phyloP scores from a whole-genome alignment of 192 early-diverging fungal species.

The Coemansia sp. region DNA sequence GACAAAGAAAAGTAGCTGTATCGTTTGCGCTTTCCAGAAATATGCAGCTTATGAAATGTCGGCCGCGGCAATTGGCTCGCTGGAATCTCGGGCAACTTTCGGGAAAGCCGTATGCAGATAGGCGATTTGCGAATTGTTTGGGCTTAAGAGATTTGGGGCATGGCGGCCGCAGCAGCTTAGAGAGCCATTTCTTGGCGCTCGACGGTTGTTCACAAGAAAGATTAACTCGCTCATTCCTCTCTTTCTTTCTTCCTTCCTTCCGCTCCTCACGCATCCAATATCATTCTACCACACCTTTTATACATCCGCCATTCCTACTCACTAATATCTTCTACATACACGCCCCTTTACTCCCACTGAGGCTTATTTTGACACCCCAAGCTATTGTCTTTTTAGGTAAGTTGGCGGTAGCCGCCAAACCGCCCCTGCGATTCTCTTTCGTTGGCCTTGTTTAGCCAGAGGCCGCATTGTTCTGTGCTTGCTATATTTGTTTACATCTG shows the following conservation, averaged over 20 bases:
- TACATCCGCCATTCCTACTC: neutral
- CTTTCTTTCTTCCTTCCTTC: neutral
- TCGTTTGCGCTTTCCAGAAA: no score
- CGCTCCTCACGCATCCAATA: neutral
- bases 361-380: neutral
- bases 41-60: no score
- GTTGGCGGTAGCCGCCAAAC: neutral
- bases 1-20: no score
- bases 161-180: neutral
- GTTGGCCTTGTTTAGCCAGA: neutral
- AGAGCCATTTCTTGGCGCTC: neutral
- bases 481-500: neutral
- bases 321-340: no score
- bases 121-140: constrained; percentile 1
- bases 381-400: constrained; percentile 1
- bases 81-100: neutral
- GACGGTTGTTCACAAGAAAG: neutral
- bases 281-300: neutral
- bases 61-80: no score
- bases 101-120: neutral
- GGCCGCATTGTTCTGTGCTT: no score
- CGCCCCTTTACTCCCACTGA: neutral
- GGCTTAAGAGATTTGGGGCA: neutral
- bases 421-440: neutral
- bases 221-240: no score